Base-by-base conservation (phyloP, 2,329 filamentous ascomycete genomes). In the Phoma sp. region DNA sequence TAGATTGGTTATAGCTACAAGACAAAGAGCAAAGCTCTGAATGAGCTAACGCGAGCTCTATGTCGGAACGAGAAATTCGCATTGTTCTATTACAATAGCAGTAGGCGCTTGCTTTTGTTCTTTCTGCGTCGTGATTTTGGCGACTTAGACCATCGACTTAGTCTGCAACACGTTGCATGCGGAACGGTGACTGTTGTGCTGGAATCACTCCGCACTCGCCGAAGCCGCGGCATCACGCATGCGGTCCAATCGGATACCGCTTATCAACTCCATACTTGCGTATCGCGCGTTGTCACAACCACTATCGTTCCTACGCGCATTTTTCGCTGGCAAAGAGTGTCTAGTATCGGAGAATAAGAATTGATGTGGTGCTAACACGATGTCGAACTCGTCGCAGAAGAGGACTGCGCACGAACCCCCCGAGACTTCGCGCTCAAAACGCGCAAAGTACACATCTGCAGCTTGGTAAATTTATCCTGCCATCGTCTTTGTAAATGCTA, bases 361-460 rank as follows among this genome's bases (percentile, higher is more conserved):
- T 6, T n/a, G 25, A 32, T 17, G 15, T n/a, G 21, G 19, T 8
- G 32, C 17, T 19, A 43, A 38, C 19, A 25, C 45, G 12, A 9
- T 45, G 19, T 58, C 52, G 5, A 55, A 60, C 15, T 57, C 53
- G 4, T 57, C 55, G 7, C 57, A 55, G 15, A 64, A 59, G 45
- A 51, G 62, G n/a, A 55, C 57, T 13, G 35, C 47, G 32, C 60
- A 55, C 37, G 52, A 62, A 6, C 32, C 27, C 17, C 43, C 56
- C 29, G 56, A 56, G 25, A 49, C 38, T 32, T 51, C 50, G 24
- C 57, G 57, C 25, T n/a, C 58, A 24, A 66, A 66, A 36, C 62
- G 63, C 32, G 63, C 61, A 4, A 66, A 66, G 32, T 66, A 66
- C 35, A 60, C 63, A 6, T 52, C 58, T 35, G 49, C 60, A 25